Conservation (phyloP, 495 filamentous ascomycete genomes). For the Daldinia decipiens region DNA sequence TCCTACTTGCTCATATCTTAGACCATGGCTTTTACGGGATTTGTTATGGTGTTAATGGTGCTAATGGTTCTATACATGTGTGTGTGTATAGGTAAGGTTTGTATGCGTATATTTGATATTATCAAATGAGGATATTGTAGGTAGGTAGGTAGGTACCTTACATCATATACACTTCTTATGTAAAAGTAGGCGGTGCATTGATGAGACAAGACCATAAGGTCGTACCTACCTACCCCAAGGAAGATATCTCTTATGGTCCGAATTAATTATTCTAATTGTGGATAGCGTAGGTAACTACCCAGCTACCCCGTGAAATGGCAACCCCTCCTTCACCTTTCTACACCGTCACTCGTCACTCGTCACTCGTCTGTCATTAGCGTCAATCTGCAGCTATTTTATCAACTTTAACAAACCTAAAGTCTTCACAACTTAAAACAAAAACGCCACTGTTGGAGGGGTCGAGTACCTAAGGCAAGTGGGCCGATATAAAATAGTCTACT, state of each 20-base stretch:
- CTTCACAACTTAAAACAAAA: neutral
- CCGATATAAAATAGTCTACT: neutral
- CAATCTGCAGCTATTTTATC: slow-evolving; percentile 17
- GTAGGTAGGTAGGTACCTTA: neutral
- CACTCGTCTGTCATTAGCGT: slow-evolving; percentile 34
- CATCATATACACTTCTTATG: neutral
- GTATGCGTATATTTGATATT: neutral
- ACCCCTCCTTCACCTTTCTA: slow-evolving; percentile 38
- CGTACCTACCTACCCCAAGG: slow-evolving; percentile 7
- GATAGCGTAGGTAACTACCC: slow-evolving; percentile 16
- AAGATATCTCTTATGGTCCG: neutral
- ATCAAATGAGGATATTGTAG: neutral
- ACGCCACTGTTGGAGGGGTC: slow-evolving; percentile 12
- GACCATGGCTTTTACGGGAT: slow-evolving; percentile 20
- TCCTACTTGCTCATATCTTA: slow-evolving; percentile 10
- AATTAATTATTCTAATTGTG: slow-evolving; percentile 26
- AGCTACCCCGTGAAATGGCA: neutral
- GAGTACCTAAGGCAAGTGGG: neutral
- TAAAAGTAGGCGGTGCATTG: neutral
- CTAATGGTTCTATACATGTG: neutral
- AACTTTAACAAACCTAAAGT: slow-evolving; percentile 1
- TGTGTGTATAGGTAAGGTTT: neutral
- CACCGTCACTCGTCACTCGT: slow-evolving; percentile 40
- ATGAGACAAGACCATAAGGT: neutral
- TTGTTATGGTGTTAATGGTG: neutral